Evolutionary conservation across 1,284 basidiomycete genomes (phyloP).

Genomic region (Leccinum fallax): DNA sequence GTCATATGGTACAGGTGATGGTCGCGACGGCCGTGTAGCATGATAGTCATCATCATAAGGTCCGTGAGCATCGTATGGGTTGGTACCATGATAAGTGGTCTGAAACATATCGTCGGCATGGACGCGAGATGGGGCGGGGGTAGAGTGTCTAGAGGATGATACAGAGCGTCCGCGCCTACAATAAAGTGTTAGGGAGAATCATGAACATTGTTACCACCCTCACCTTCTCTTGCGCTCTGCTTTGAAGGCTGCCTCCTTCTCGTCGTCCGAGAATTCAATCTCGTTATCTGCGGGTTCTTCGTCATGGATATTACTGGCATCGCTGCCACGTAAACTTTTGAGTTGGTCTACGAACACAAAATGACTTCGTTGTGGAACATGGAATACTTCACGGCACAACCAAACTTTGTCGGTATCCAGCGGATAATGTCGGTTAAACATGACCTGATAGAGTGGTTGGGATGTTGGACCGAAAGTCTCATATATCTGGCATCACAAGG

Average conservation of each 20-base stretch:
- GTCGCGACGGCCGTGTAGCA: conserved; percentile 51
- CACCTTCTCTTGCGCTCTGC: conserved; percentile 58
- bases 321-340: conserved; percentile 72
- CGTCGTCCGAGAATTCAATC: conserved; percentile 89
- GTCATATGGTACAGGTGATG: conserved; percentile 69
- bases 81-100: conserved; percentile 48
- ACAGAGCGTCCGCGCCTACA: conserved; percentile 54
- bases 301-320: conserved; percentile 91
- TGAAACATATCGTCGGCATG: conserved; percentile 56
- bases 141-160: conserved; percentile 54
- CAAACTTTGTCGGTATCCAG: conserved; percentile 57
- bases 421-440: conserved; percentile 60
- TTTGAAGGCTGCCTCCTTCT: conserved; percentile 75
- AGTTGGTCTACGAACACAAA: conserved; percentile 79
- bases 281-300: conserved; percentile 88
- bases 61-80: conserved; percentile 63
- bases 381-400: conserved; percentile 66
- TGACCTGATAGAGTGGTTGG: conserved; percentile 83
- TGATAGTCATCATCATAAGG: conserved; percentile 66
- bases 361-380: conserved; percentile 74
- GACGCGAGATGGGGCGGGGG: conserved; percentile 55
- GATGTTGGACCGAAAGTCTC: conserved; percentile 91
- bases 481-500: conserved; percentile 57
- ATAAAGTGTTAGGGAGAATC: conserved; percentile 8
- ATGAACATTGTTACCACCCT: conserved; percentile 19